Evolutionary conservation across 140 eudicot genomes (phyloP), one percentile per base, ranked within the genome.

Genomic region (Anethum foeniculum): DNA sequence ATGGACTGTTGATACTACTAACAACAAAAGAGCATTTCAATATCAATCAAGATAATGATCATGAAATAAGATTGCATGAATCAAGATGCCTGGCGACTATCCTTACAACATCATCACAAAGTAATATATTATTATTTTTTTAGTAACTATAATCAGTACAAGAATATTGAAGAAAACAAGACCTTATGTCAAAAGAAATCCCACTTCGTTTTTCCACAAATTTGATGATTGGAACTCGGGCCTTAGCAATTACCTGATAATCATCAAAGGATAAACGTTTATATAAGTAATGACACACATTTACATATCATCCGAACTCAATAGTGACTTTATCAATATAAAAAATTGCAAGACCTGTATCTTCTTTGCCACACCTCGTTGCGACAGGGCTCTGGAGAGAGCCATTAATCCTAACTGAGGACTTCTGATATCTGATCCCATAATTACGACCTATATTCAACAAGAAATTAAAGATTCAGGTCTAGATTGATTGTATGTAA

Each of bases 381-480:
- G 97, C 13, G 96, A 92, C 30, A 94, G 87, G 81, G 96, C 96
- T 79, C 87, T 92, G 47, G 97, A 84, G 62, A 94, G 97, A 83
- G 97, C 97, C 58, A 81, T 89, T 60, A 94, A 90, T 19, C 97
- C 97, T 47, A 84, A 74, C 82, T 94, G 92, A 52, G 97, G 98
- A 85, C 85, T 90, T 87, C 83, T 83, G 34, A 94, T 89, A 74
- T 89, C 67, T 71, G 97, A 94, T 5, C 83, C 93, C 77, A 94
- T 84, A 81, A 94, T 94, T 79, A 94, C 98, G 74, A 90, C 92
- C 98, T 94, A 86, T 80, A 28, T 77, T 82, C 68, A 82, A 85
- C 54, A 81, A 51, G 60, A 36, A 84, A 47, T 68, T n/a, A 84
- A 46, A 83, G 80, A 49, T 77, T 76, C n/a, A 74, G 18, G 34